Percentiles rank a stretch among this genome's conserved stretches.
Conservation (phyloP, 1,284 basidiomycete species). For the Cystobasidium sp. region DNA sequence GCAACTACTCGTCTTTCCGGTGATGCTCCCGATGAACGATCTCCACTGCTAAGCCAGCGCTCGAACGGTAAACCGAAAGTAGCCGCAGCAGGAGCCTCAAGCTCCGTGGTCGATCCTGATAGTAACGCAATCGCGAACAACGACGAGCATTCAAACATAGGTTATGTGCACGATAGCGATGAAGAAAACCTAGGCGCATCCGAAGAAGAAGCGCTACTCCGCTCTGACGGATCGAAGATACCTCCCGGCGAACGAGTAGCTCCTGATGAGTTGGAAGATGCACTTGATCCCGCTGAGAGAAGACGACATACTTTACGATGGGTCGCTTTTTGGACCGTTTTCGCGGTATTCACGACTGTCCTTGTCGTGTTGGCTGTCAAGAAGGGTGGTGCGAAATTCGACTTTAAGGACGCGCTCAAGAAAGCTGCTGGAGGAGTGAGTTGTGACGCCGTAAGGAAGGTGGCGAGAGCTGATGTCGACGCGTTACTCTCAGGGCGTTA, state of each 20-base stretch:
- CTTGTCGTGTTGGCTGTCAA: slow-evolving; percentile 46
- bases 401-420: slow-evolving; percentile 72
- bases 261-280: slow-evolving; percentile 41
- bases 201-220: not conserved
- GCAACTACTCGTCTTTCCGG: not conserved
- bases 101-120: not conserved
- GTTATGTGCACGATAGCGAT: not conserved
- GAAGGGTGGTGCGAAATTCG: slow-evolving; percentile 65
- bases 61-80: not conserved
- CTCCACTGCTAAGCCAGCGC: slow-evolving; percentile 19
- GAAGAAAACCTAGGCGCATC: not conserved
- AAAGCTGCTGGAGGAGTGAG: slow-evolving; percentile 80
- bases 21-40: slow-evolving; percentile 25
- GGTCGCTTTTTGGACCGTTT: slow-evolving; percentile 46
- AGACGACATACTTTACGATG: slow-evolving; percentile 41
- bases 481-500: slow-evolving; percentile 39
- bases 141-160: not conserved
- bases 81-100: not conserved
- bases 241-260: slow-evolving; percentile 43
- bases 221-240: slow-evolving; percentile 6
- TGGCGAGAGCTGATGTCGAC: not conserved
- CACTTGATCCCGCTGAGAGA: slow-evolving; percentile 39
- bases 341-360: slow-evolving; percentile 25
- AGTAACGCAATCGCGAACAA: not conserved
- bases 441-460: slow-evolving; percentile 42